Percentiles rank a stretch among this genome's conserved stretches.
phyloP scores from a whole-genome alignment of 2,329 filamentous ascomycete genomes.

The Fusarium virguliforme region DNA sequence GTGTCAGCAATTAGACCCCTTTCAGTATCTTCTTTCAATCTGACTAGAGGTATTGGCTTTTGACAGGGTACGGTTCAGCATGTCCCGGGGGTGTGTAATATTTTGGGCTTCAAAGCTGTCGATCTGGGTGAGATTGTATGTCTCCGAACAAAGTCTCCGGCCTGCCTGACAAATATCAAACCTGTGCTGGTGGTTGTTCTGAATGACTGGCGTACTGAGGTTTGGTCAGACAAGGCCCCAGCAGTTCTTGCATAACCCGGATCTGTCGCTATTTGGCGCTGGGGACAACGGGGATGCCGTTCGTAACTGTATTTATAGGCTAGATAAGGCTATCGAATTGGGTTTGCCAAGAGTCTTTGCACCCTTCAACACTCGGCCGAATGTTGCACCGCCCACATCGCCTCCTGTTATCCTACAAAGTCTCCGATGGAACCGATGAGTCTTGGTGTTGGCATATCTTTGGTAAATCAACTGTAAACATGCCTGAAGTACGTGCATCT shows the following conservation, averaged over 20 bases:
- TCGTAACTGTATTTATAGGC: not conserved
- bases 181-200: not conserved
- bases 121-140: constrained; percentile 12
- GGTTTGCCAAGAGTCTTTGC: not conserved
- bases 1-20: constrained; percentile 11
- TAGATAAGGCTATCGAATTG: not conserved
- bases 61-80: not conserved
- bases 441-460: not conserved
- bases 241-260: not conserved
- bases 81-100: not conserved
- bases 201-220: not conserved
- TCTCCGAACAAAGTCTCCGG: constrained; percentile 19
- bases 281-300: not conserved
- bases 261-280: not conserved
- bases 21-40: not conserved
- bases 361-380: not conserved
- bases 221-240: not conserved
- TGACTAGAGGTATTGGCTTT: not conserved
- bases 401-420: not conserved
- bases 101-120: constrained; percentile 4
- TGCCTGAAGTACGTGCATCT: not conserved
- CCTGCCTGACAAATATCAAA: not conserved
- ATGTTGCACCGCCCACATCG: not conserved
- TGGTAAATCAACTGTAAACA: not conserved
- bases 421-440: not conserved